A percentile compares a stretch with the other conserved stretches of the same genome.
Evolutionary conservation across 352 stramenopile genomes (phyloP).

Genomic region (Pythium apleroticum): DNA sequence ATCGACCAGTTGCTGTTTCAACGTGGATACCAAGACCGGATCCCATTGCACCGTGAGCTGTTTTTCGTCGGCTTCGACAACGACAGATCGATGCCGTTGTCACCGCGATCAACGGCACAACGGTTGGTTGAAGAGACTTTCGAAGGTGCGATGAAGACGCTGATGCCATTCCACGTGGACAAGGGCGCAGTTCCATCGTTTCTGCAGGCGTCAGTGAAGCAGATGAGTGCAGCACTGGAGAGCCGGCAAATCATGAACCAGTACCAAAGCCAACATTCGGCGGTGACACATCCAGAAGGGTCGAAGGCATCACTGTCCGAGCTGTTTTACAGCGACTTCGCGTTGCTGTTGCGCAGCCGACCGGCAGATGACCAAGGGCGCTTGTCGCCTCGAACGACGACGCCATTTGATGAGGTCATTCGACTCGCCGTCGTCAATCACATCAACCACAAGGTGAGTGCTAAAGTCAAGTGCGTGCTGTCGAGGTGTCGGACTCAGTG

Average conservation of each 20-base stretch:
- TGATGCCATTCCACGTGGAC: constrained; percentile 52
- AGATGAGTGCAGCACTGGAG: constrained; percentile 49
- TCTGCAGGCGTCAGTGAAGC: constrained; percentile 30
- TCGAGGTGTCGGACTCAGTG: not conserved
- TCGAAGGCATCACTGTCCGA: not conserved
- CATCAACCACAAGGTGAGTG: constrained; percentile 28
- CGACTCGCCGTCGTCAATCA: constrained; percentile 9
- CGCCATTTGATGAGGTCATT: constrained; percentile 11
- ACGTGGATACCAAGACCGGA: constrained; percentile 36
- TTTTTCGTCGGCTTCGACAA: constrained; percentile 37
- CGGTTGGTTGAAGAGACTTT: constrained; percentile 33
- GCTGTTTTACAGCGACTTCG: constrained; percentile 10
- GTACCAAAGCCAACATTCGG: constrained; percentile 43
- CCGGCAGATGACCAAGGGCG: not conserved
- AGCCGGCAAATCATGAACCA: constrained; percentile 69
- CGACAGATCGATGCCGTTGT: constrained; percentile 14
- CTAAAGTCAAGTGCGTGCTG: not conserved
- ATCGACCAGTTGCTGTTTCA: constrained; percentile 57
- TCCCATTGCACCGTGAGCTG: constrained; percentile 46
- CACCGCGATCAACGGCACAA: constrained; percentile 21
- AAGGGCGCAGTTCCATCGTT: constrained; percentile 42
- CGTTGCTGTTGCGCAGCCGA: not conserved
- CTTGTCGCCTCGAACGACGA: not conserved
- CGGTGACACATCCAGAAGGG: constrained; percentile 9
- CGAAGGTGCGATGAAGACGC: constrained; percentile 32